A percentile compares a stretch with the other conserved stretches of the same genome.
Evolutionary conservation across 2,329 filamentous ascomycete species (phyloP).

Genomic region (Whalleya microplaca): DNA sequence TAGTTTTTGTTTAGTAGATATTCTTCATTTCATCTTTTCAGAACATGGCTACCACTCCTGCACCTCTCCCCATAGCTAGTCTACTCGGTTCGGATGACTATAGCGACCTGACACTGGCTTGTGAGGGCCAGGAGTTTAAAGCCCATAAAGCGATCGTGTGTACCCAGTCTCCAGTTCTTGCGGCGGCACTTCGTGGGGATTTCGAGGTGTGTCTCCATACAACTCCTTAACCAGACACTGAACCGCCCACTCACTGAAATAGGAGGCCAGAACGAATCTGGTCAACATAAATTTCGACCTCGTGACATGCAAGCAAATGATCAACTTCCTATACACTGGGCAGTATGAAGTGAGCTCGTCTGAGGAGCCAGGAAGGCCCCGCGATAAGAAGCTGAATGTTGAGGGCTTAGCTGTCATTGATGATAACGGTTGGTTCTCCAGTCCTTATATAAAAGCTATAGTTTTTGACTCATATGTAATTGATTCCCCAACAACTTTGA

Average conservation of each 20-base stretch:
- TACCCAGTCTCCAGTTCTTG: slow-evolving; percentile 26
- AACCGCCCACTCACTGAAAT: neutral
- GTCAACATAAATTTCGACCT: slow-evolving; percentile 10
- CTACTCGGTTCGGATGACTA: slow-evolving; percentile 13
- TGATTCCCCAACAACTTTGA: neutral
- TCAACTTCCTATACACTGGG: slow-evolving; percentile 17
- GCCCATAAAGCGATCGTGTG: slow-evolving; percentile 33
- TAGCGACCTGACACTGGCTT: slow-evolving; percentile 19
- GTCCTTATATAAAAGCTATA: neutral
- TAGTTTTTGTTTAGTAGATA: too few species aligned
- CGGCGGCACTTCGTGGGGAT: slow-evolving; percentile 22
- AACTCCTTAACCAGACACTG: neutral
- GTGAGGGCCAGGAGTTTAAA: slow-evolving; percentile 26
- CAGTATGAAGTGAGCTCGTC: slow-evolving; percentile 1
- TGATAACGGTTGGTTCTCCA: neutral
- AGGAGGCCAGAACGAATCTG: slow-evolving; percentile 9
- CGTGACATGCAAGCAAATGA: slow-evolving; percentile 9
- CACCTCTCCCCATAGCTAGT: neutral
- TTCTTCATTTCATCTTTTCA: too few species aligned
- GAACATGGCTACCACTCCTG: neutral
- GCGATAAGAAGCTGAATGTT: neutral
- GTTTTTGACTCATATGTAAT: neutral
- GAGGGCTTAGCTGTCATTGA: neutral
- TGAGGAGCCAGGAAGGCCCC: neutral
- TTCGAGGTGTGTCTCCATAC: slow-evolving; percentile 30